Base-by-base conservation (phyloP, 2,329 filamentous ascomycete species). In the Cephalotrichum gorgonifer region DNA sequence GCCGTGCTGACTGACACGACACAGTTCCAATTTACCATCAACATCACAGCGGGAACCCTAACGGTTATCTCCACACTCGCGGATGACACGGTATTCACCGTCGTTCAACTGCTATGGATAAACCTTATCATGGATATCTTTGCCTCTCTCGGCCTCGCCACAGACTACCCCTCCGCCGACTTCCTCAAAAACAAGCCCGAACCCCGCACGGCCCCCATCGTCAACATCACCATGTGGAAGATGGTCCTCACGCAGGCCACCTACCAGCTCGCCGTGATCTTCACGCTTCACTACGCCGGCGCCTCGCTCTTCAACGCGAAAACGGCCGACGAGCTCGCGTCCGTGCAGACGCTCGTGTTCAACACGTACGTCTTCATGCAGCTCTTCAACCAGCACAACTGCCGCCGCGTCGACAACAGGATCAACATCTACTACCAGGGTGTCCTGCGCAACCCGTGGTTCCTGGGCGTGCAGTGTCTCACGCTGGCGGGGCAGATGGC, bases 361-460 rank as follows among this genome's bases (percentile, higher is more conserved):
- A 85, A 85, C 63, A 79, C 76, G 0, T 85, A 83, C 55, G 81
- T 85, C 2, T 85, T 80, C 79, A 80, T 85, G 74, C 82, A 85
- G 57, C 82, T 85, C 52, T 85, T 85, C 67, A 85, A 85, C 61
- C 74, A 81, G 61, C 75, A 81, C 65, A 83, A 83, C 63, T 80
- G 79, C 58, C 73, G 79, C 28, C 76, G 78, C 38, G 67, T 82
- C 0, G 79, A 82, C 56, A 81, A 81, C 62, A 81, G 81, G 52
- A 81, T 90, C 64, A 90, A 93, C 60, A 83, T 93, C 49, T 68
- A 65, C 57, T 88, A 90, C 53, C 86, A 91, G 60, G 85, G 85
- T 25, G 77, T 91, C 42, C 69, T 77, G 17, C 75, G 74, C 49
- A 94, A 93, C 59, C 82, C 75, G 53, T 90, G 87, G 77, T 93